Evolutionary conservation across 2,329 filamentous ascomycete species (phyloP), one percentile per base, ranked within the genome.

Genomic region (Fusarium acutatum): DNA sequence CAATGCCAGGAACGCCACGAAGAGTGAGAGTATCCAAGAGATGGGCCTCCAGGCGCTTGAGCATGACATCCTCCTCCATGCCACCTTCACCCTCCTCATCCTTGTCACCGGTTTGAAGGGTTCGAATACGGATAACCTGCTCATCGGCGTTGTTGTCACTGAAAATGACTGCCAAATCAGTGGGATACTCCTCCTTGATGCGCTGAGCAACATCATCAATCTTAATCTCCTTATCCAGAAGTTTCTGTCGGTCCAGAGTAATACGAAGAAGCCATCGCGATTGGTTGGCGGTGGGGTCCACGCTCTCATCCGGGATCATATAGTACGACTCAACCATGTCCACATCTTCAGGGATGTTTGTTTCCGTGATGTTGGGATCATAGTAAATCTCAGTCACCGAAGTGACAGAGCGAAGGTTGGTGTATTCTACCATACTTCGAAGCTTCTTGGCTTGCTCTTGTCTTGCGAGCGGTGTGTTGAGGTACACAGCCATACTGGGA

Each of bases 321-420:
- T 96, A 98, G 86, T 97, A 98, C 0, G 96, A 97, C 76, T 98
- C 95, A 12, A 99, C 94, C 90, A 98, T 97, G 79, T 98, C 96
- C 69, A 89, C 84, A 86, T 99, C 96, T 64, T 93, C 93, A 40
- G 93, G 89, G 77, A 99, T 97, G 74, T 91, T 93, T 1, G 97
- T 99, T 35, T 89, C 87, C 77, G 93, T 90, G 67, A 98, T 92
- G 67, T 97, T 93, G 1, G 96, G 96, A 81, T 99, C 96, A 79
- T 98, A 98, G 88, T 97, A 98, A 67, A 99, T 96, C 82, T 99
- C 97, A 1, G 95, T 97, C 52, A 94, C 90, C 49, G 96, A 92
- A 1, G 95, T 97, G 67, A 99, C 94, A 18, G 94, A 96, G 52
- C 95, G 93, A 72, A 99, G 86, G 76, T 94, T 98, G 22, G 97